Base-by-base conservation (phyloP, 106 monocot species). In the Gastrodia elata region DNA sequence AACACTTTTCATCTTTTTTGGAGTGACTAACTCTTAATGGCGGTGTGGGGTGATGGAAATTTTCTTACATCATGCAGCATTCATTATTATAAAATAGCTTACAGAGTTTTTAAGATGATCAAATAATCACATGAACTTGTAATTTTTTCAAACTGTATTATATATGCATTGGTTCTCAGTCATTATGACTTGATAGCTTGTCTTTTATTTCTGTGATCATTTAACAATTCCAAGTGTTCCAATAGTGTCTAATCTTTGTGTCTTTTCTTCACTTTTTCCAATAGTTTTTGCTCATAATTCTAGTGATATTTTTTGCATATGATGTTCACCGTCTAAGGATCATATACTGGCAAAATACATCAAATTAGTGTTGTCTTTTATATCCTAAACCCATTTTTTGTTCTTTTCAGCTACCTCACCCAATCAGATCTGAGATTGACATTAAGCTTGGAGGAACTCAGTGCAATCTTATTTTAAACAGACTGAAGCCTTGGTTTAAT, bases 391-490 rank as follows among this genome's bases (percentile, higher is more conserved):
- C 15, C 5, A 11, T 67, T 30, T 16, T 67, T 41, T 32, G 57
- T 71, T 40, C 37, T 41, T 78, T 48, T 75, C 91, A 93, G 91
- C 77, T 76, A 33, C 64, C 68, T 77, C 73, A 64, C 38, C 91
- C 91, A 68, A 74, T 93, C 75, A 85, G 86, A 74, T 79, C 87
- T 71, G 98, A 98, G 81, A 79, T 91, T 61, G 91, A 93, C 79
- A 77, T 93, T 41, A 98, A 91, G 82, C 91, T 98, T 79, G 93
- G 91, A 70, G 91, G 98, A 26, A 87, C 82, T 30, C 88, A 85
- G 68, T 98, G 89, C 74, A 91, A 91, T 42, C 35, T 98, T 46
- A 77, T 98, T 74, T 14, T 85, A 59, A 85, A 71, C 76, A 88
- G 88, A 79, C 73, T 93, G 52, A 83, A 64, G 64, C 91, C 93